Percentiles rank a stretch among this genome's conserved stretches.
phyloP scores from a whole-genome alignment of 371 early-diverging fungal species.

The Mortierella sp. region DNA sequence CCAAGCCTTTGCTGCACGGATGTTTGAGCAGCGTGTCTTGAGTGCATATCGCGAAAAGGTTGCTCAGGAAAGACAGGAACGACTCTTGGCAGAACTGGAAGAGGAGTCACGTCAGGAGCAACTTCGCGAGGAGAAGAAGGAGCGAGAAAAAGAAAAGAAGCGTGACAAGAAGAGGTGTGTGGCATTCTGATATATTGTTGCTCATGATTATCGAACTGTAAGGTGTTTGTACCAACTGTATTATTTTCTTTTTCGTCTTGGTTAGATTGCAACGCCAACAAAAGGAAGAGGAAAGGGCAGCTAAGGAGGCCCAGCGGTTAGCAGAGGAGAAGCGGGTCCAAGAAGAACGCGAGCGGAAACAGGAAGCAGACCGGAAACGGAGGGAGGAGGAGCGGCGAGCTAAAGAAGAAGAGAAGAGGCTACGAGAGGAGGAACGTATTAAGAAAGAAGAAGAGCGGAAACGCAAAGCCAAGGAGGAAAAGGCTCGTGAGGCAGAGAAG shows the following conservation, averaged over 20 bases:
- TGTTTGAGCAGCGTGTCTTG: slow-evolving; percentile 96
- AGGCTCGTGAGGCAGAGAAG: slow-evolving; percentile 68
- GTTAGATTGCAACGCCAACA: slow-evolving; percentile 61
- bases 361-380: slow-evolving; percentile 67
- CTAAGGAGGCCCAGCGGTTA: slow-evolving; percentile 66
- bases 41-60: slow-evolving; percentile 94
- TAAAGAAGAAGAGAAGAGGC: slow-evolving; percentile 65
- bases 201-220: background rate
- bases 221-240: background rate
- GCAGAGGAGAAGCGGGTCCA: slow-evolving; percentile 49
- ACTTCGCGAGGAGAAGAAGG: slow-evolving; percentile 74
- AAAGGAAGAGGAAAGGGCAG: slow-evolving; percentile 74
- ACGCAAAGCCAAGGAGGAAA: slow-evolving; percentile 69
- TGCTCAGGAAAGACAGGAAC: slow-evolving; percentile 84
- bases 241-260: background rate
- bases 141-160: slow-evolving; percentile 80
- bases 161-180: slow-evolving; percentile 68
- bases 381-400: slow-evolving; percentile 67
- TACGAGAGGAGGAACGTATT: slow-evolving; percentile 56
- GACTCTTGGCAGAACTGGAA: slow-evolving; percentile 85
- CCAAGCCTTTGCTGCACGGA: slow-evolving; percentile 94
- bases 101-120: slow-evolving; percentile 79
- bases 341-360: slow-evolving; percentile 54
- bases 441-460: slow-evolving; percentile 71
- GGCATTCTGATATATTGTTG: background rate